A percentile compares a stretch with the other conserved stretches of the same genome.
Evolutionary conservation across 352 stramenopile genomes (phyloP).

Genomic region (Phytophthora colocasiae): DNA sequence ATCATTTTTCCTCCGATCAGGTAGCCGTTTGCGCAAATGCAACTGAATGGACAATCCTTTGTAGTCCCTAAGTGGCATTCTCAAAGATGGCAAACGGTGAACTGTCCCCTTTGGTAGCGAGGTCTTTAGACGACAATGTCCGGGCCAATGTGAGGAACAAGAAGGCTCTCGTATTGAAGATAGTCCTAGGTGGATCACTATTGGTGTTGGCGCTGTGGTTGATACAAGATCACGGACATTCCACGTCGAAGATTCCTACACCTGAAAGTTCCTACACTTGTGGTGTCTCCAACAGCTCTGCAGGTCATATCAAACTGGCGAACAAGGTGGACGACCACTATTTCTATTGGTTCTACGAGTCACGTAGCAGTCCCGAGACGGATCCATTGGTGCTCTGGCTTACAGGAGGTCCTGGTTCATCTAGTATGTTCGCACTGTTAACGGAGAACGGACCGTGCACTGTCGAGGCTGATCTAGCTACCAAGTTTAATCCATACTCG

Average conservation of each 20-base stretch:
- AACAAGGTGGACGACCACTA: constrained; percentile 56
- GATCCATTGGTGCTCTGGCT: constrained; percentile 80
- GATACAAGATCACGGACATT: constrained; percentile 20
- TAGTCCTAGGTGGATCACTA: constrained; percentile 21
- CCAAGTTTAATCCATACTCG: constrained; percentile 49
- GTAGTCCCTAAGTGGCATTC: not conserved
- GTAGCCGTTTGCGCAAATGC: constrained; percentile 8
- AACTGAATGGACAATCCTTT: constrained; percentile 1
- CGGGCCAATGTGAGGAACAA: constrained; percentile 8
- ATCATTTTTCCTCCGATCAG: constrained; percentile 24
- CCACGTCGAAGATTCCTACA: not conserved
- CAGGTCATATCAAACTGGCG: constrained; percentile 55
- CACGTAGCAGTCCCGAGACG: constrained; percentile 43
- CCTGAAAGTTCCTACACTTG: constrained; percentile 13
- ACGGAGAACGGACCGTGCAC: constrained; percentile 61
- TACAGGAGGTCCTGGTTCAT: constrained; percentile 53
- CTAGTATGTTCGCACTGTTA: constrained; percentile 52
- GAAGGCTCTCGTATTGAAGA: constrained; percentile 21
- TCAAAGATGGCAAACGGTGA: constrained; percentile 23
- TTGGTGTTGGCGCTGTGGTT: constrained; percentile 31
- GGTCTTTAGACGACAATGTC: not conserved
- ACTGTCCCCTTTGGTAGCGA: constrained; percentile 30
- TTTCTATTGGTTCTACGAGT: constrained; percentile 73
- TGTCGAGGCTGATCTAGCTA: constrained; percentile 43
- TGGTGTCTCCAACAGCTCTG: constrained; percentile 43